Evolutionary conservation across 1,139 yeast species (phyloP).

Genomic region (Magnusiomyces tetraspermus): DNA sequence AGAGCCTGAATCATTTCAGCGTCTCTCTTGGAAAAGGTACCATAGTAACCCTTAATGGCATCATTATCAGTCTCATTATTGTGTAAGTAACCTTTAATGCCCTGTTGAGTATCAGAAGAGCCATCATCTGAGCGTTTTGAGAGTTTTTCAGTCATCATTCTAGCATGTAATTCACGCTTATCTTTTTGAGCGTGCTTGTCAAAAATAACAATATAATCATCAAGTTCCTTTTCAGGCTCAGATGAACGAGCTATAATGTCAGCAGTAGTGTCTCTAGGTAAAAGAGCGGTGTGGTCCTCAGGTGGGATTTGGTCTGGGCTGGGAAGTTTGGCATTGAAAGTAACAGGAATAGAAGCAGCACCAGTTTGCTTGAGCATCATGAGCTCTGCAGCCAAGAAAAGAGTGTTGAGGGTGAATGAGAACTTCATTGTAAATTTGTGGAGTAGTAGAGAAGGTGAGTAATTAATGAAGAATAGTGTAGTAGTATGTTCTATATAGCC

Average conservation of each 20-base stretch:
- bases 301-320: not conserved
- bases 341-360: not conserved
- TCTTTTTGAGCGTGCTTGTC: constrained; percentile 3
- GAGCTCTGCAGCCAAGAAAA: not conserved
- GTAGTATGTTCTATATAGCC: too few relatives aligned
- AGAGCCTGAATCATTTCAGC: constrained; percentile 36
- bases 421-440: too few relatives aligned
- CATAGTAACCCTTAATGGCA: constrained; percentile 26
- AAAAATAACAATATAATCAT: constrained; percentile 12
- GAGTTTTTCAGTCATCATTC: constrained; percentile 14
- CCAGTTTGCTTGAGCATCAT: not conserved
- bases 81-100: constrained; percentile 8
- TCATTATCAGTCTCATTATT: constrained; percentile 52
- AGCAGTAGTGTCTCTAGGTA: too few relatives aligned
- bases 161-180: constrained; percentile 14
- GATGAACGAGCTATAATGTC: not conserved
- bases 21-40: constrained; percentile 19
- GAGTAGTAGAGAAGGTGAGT: too few relatives aligned
- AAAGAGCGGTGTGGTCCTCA: not conserved
- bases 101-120: not conserved
- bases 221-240: not conserved
- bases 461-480: too few relatives aligned
- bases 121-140: not conserved
- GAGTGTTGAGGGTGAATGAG: not conserved
- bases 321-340: not conserved